Percentiles rank a stretch among this genome's conserved stretches.
These are phyloP conservation scores for Podospora comata DNA, from an alignment of 495 filamentous ascomycete genomes.

Conservation along the genomic window DNA sequence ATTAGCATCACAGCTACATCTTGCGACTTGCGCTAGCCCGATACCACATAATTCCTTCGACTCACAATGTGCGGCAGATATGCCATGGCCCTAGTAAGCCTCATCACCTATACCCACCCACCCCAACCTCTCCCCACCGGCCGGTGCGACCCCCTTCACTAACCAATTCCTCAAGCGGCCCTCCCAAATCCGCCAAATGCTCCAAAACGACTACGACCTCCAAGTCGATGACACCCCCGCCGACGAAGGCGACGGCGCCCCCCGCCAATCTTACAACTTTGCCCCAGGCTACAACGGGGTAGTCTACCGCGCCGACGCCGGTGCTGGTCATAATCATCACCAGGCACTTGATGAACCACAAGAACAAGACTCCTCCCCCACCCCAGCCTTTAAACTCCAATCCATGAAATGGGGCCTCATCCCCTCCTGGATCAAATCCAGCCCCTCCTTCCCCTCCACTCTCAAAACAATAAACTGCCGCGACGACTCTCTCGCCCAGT, in stretches of 20 bases:
- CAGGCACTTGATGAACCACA: slow-evolving; percentile 21
- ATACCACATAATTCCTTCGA: background rate
- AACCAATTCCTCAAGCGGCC: slow-evolving; percentile 45
- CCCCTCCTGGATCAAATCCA: slow-evolving; percentile 38
- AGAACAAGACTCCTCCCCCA: slow-evolving; percentile 10
- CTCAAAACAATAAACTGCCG: slow-evolving; percentile 94
- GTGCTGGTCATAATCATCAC: slow-evolving; percentile 33
- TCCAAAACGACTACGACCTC: slow-evolving; percentile 68
- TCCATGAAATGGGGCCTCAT: slow-evolving; percentile 82
- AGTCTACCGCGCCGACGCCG: slow-evolving; percentile 76
- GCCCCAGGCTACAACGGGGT: slow-evolving; percentile 82
- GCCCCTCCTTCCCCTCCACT: slow-evolving; percentile 65
- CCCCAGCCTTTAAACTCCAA: slow-evolving; percentile 69
- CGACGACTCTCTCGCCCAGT: slow-evolving; percentile 75
- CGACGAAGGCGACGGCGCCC: slow-evolving; percentile 54
- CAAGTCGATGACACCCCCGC: slow-evolving; percentile 71
- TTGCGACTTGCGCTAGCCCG: background rate
- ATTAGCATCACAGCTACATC: background rate
- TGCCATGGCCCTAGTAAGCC: slow-evolving; percentile 69
- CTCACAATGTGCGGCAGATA: slow-evolving; percentile 79
- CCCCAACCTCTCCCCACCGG: background rate
- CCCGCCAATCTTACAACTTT: slow-evolving; percentile 86
- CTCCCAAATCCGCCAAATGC: slow-evolving; percentile 62
- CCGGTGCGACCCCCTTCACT: background rate
- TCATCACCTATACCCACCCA: background rate